phyloP scores from a whole-genome alignment of 306 rosid species.

The Rubus parviflorus region DNA sequence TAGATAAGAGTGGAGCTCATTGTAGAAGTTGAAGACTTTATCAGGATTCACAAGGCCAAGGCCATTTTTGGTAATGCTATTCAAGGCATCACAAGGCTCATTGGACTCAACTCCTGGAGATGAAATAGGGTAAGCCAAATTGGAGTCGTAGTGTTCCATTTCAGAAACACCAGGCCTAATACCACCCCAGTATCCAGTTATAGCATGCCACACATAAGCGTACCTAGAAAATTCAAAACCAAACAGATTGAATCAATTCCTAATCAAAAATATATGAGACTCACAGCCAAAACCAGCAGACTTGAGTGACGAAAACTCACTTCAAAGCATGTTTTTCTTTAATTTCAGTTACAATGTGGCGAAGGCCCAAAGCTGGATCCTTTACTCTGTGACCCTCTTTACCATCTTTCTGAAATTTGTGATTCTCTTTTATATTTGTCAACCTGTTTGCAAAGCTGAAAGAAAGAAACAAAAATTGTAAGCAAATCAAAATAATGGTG shows the following conservation, averaged over 20 bases:
- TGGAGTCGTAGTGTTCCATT: conserved; percentile 78
- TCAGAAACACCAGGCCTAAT: conserved; percentile 60
- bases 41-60: conserved; percentile 93
- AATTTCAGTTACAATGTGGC: conserved; percentile 60
- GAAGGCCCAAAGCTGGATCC: conserved; percentile 67
- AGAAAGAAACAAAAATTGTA: neutral
- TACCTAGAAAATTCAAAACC: conserved; percentile 38
- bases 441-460: conserved; percentile 80
- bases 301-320: conserved; percentile 29
- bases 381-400: conserved; percentile 64
- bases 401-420: conserved; percentile 84
- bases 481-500: neutral
- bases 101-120: conserved; percentile 75
- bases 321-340: conserved; percentile 50
- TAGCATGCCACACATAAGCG: conserved; percentile 88
- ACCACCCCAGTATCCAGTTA: conserved; percentile 96
- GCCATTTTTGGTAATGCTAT: conserved; percentile 61
- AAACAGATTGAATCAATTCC: conserved; percentile 17
- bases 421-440: conserved; percentile 72
- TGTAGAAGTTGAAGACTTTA: conserved; percentile 65
- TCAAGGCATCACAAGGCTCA: conserved; percentile 62
- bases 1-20: conserved; percentile 82
- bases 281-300: neutral
- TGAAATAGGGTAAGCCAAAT: conserved; percentile 59
- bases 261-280: too few relatives aligned